Percentiles rank a stretch among this genome's conserved stretches.
phyloP scores from a whole-genome alignment of 2,329 filamentous ascomycete genomes.

The Achaetomium macrosporum region DNA sequence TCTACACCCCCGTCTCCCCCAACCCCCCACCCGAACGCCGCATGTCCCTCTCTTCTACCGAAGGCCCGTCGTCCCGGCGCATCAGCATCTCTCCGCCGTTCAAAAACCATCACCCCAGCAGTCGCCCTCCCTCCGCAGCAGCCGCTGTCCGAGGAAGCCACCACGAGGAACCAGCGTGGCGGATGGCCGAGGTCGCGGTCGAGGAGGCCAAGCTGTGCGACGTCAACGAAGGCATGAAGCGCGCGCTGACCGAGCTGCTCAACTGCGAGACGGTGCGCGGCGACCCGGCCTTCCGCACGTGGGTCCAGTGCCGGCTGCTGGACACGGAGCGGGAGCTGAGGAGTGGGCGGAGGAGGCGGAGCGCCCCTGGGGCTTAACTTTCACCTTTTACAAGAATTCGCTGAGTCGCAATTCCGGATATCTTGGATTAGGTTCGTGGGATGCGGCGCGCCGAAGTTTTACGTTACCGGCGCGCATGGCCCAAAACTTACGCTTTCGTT shows the following conservation, averaged over 20 bases:
- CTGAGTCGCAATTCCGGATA: too few relatives aligned
- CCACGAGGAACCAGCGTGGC: conserved; percentile 38
- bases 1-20: conserved; percentile 31
- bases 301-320: conserved; percentile 54
- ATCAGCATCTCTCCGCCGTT: too few relatives aligned
- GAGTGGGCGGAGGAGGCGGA: conserved; percentile 45
- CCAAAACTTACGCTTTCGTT: not conserved
- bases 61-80: conserved; percentile 33
- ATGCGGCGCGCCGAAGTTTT: too few relatives aligned
- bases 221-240: conserved; percentile 57
- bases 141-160: conserved; percentile 17
- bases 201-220: conserved; percentile 50
- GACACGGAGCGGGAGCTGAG: conserved; percentile 55
- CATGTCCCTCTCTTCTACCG: conserved; percentile 48
- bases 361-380: conserved; percentile 26
- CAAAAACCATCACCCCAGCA: too few relatives aligned
- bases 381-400: too few relatives aligned
- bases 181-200: conserved; percentile 41
- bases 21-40: conserved; percentile 40
- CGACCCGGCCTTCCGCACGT: conserved; percentile 48
- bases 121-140: too few relatives aligned
- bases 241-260: conserved; percentile 54
- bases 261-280: conserved; percentile 52
- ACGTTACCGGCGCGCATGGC: too few relatives aligned
- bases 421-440: too few relatives aligned